Percentiles rank a stretch among this genome's conserved stretches.
These are phyloP conservation scores for Xylariaceae sp. DNA, from an alignment of 2,329 filamentous ascomycete genomes.

Conservation along the genomic window DNA sequence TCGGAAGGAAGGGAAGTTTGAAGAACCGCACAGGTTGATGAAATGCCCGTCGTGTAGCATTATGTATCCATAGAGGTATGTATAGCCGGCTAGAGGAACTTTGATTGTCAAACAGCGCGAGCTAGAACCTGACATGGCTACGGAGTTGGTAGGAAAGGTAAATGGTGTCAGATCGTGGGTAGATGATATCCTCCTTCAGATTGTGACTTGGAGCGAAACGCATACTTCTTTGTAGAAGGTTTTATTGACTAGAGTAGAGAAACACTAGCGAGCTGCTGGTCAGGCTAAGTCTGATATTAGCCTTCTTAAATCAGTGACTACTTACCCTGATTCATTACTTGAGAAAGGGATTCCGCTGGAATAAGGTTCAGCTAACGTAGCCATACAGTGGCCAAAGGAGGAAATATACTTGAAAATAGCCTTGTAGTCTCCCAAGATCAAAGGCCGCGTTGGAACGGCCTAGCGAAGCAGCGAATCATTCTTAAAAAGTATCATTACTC, in stretches of 20 bases:
- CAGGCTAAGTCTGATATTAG: too few relatives aligned
- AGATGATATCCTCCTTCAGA: neutral
- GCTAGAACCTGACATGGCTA: neutral
- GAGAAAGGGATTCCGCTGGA: too few relatives aligned
- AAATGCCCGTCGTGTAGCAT: neutral
- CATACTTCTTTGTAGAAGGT: conserved; percentile 9
- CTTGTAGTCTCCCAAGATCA: too few relatives aligned
- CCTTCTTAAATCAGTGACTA: too few relatives aligned
- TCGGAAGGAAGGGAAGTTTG: conserved; percentile 38
- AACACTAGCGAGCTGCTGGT: too few relatives aligned
- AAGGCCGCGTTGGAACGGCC: too few relatives aligned
- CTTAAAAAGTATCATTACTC: too few relatives aligned
- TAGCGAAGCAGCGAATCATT: too few relatives aligned
- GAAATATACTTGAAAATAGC: too few relatives aligned
- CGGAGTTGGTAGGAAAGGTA: neutral
- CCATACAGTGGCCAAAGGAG: too few relatives aligned
- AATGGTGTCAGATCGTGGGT: neutral
- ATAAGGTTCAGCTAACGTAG: too few relatives aligned
- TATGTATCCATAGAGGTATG: conserved; percentile 20
- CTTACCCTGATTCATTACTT: too few relatives aligned
- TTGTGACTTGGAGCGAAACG: neutral
- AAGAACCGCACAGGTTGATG: conserved; percentile 36
- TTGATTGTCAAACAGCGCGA: neutral
- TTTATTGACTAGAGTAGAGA: conserved; percentile 7
- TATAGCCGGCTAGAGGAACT: conserved; percentile 2